phyloP scores from a whole-genome alignment of 768 basidiomycete species.

The Nidularia pulvinata region DNA sequence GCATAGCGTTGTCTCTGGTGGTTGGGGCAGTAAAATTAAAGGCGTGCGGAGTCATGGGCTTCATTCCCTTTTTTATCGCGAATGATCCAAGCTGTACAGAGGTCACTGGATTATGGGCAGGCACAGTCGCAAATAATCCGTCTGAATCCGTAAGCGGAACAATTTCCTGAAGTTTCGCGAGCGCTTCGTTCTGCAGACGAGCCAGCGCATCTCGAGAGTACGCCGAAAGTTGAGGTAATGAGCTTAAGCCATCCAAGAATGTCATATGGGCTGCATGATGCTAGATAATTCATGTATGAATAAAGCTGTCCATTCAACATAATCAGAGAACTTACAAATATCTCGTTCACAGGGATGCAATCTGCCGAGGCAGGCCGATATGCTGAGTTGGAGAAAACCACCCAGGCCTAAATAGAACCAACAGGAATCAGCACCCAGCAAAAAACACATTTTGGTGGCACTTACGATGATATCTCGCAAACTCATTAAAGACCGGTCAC shows the following conservation, averaged over 20 bases:
- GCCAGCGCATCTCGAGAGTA: slow-evolving; percentile 60
- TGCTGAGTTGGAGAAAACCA: slow-evolving; percentile 77
- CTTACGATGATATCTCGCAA: slow-evolving; percentile 88
- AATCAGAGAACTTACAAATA: slow-evolving; percentile 62
- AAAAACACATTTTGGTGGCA: background rate
- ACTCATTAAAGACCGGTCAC: slow-evolving; percentile 67
- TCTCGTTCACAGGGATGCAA: slow-evolving; percentile 38
- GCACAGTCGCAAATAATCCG: slow-evolving; percentile 15
- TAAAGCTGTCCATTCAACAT: background rate
- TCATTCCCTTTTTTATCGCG: slow-evolving; percentile 60
- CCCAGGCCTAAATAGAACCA: slow-evolving; percentile 72
- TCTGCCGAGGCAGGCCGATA: slow-evolving; percentile 25
- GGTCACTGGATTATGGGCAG: slow-evolving; percentile 26
- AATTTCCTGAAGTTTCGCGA: slow-evolving; percentile 50
- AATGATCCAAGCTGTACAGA: slow-evolving; percentile 74
- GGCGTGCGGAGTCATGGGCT: slow-evolving; percentile 22
- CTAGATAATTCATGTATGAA: slow-evolving; percentile 30
- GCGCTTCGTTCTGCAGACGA: slow-evolving; percentile 62
- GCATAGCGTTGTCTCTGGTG: slow-evolving; percentile 83
- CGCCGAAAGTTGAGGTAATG: slow-evolving; percentile 70
- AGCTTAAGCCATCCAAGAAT: slow-evolving; percentile 85
- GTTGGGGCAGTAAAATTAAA: slow-evolving; percentile 93
- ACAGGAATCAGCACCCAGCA: background rate
- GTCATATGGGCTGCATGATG: slow-evolving; percentile 95
- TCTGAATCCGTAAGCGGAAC: slow-evolving; percentile 41